Percentiles rank a stretch among this genome's conserved stretches.
phyloP scores from a whole-genome alignment of 139 green algal species.

The Micractinium sp. region DNA sequence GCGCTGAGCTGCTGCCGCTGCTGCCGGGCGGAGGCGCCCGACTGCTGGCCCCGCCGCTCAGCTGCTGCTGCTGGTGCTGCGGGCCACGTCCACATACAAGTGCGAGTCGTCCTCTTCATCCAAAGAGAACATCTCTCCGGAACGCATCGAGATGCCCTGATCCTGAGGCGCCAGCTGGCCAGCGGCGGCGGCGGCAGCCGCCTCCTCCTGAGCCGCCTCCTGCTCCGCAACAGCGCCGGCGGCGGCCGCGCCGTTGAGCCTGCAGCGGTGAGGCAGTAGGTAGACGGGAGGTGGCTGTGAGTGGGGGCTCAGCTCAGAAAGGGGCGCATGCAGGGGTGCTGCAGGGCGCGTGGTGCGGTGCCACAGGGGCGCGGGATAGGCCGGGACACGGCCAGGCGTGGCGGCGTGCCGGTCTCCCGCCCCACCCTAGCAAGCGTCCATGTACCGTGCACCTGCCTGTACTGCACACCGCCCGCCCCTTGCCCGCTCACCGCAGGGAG shows the following conservation, averaged over 20 bases:
- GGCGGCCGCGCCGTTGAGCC: not conserved
- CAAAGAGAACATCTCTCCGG: slow-evolving; percentile 37
- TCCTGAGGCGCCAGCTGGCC: not conserved
- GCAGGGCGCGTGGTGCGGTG: too few species aligned
- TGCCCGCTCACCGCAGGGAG: slow-evolving; percentile 43
- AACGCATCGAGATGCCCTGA: not conserved
- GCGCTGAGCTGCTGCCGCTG: too few species aligned
- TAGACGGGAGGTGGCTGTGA: too few species aligned
- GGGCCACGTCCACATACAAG: slow-evolving; percentile 10
- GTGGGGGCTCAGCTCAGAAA: too few species aligned
- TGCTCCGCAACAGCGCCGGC: slow-evolving; percentile 11
- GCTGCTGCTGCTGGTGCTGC: not conserved
- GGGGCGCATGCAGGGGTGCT: not conserved
- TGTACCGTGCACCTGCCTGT: too few species aligned
- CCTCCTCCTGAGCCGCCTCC: not conserved
- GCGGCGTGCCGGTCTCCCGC: too few species aligned
- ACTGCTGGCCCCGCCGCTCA: not conserved
- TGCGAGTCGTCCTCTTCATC: slow-evolving; percentile 29
- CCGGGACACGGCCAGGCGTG: too few species aligned
- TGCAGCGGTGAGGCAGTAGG: not conserved
- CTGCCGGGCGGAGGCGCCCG: too few species aligned
- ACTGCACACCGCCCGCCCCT: too few species aligned
- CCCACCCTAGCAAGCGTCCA: too few species aligned
- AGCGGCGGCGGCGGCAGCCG: not conserved
- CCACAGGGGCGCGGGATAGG: too few species aligned